These are phyloP conservation scores for Volvox carteri DNA, from an alignment of 163 green algal genomes.

Conservation along the genomic window DNA sequence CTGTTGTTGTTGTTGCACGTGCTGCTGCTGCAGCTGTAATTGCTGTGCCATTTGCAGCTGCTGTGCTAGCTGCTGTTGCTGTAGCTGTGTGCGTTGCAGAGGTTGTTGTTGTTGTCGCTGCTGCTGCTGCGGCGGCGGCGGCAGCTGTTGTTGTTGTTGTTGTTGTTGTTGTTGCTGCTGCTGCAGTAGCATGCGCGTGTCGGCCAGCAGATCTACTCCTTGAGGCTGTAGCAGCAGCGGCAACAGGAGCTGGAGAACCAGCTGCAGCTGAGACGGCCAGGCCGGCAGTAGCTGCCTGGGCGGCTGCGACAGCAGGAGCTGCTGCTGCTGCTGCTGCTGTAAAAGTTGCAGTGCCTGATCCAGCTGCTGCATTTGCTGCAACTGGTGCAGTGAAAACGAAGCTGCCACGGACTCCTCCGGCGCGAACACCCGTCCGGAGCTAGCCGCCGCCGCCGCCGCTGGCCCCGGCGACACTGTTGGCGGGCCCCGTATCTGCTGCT, in stretches of 20 bases:
- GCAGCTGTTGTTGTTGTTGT: not conserved
- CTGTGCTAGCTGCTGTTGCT: not conserved
- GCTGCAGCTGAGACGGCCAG: not conserved
- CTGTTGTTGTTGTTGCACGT: not conserved
- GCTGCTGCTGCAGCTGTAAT: not conserved
- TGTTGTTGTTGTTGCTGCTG: slow-evolving; percentile 16
- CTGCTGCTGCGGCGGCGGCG: not conserved
- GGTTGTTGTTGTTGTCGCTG: not conserved
- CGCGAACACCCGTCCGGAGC: not conserved
- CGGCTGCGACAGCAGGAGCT: not conserved
- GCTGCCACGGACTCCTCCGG: not conserved
- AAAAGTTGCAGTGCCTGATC: not conserved
- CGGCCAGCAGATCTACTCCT: not conserved
- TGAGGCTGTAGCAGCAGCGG: not conserved
- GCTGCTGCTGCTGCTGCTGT: slow-evolving; percentile 5
- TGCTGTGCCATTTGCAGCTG: not conserved
- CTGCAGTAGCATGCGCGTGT: too few relatives aligned
- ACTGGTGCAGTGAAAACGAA: not conserved
- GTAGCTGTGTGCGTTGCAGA: not conserved
- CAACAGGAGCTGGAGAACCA: not conserved
- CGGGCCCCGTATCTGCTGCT: not conserved
- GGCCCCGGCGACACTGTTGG: not conserved
- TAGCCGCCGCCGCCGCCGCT: not conserved
- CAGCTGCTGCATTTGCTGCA: not conserved
- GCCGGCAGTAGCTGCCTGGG: not conserved